phyloP scores from a whole-genome alignment of 2,329 filamentous ascomycete species.

The Diaporthe humulicola region DNA sequence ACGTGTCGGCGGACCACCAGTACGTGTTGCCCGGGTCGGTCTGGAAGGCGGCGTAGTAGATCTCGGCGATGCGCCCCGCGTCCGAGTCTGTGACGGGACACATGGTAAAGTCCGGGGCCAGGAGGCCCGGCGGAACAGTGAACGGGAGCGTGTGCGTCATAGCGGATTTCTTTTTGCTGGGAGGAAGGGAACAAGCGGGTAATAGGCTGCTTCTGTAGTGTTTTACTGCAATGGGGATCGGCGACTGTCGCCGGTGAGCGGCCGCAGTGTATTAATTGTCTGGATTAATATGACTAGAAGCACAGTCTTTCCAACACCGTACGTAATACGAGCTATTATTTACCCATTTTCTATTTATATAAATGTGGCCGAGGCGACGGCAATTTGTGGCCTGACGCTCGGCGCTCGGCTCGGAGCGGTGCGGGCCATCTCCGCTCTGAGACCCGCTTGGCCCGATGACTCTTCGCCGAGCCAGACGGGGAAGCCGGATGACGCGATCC shows the following conservation, averaged over 20 bases:
- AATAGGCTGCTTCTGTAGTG: neutral
- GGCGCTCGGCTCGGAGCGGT: neutral
- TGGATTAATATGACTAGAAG: no score
- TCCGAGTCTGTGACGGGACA: neutral
- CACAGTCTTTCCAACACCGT: neutral
- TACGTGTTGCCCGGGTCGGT: conserved; percentile 18
- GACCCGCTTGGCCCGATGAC: conserved; percentile 24
- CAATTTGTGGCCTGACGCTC: neutral
- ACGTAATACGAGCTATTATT: neutral
- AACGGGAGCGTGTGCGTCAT: conserved; percentile 2
- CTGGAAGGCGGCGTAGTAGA: conserved; percentile 23
- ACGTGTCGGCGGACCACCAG: conserved; percentile 18
- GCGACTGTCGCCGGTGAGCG: neutral
- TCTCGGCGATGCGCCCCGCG: neutral
- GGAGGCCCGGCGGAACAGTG: neutral
- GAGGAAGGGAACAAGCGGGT: neutral
- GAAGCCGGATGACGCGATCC: neutral
- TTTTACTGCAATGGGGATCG: neutral
- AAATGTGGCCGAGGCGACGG: neutral
- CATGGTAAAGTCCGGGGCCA: conserved; percentile 12
- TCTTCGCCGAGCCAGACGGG: conserved; percentile 8
- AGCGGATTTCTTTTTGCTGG: neutral
- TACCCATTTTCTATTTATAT: neutral
- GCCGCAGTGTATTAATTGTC: neutral
- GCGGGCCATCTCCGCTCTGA: neutral